Evolutionary conservation across 2,329 filamentous ascomycete species (phyloP), one percentile per base, ranked within the genome.

Genomic region (Waltergamsia citrina): DNA sequence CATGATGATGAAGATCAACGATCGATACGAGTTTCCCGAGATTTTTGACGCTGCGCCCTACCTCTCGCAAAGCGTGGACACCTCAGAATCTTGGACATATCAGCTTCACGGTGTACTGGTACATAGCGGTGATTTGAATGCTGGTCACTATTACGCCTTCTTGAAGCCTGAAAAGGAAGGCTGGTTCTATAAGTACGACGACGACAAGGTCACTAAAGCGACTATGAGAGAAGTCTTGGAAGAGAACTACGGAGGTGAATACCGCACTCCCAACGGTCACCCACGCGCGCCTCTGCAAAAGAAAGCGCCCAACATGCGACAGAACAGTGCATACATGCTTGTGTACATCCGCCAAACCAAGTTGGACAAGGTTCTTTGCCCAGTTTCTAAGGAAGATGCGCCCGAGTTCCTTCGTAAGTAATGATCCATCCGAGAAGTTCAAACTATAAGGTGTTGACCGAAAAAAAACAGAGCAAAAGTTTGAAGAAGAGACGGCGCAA

Each of bases 1-100:
- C 52, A 87, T 86, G 43, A 95, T 96, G 85, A 95, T 94, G 82
- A 98, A 98, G 63, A 87, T 98, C 54, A 93, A 94, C 49, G 86
- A 93, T 48, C 78, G 85, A 37, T 90, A 92, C 61, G 86, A 93
- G 50, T 94, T 92, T 44, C 86, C 85, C 2, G 85, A 93, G 39
- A 63, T 74, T 37, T 86, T 87, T 49, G 85, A 94, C 51, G 85
- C 88, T 6, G 69, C 84, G 1, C 87, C 87, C 1, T 98, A 92
- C 53, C 74, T 98, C 15, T 82, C 86, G 10, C 80, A 86, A 17
- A 80, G 85, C 40, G 85, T 86, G 18, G 88, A 95, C 54, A 83
- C 69, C 53, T 92, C 86, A 1, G 87, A 96, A 52, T 67, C 88
- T 2, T 96, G 88, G 77, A 71, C 78, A 28, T 98, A 98, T 59